phyloP scores from a whole-genome alignment of 495 filamentous ascomycete species.

The Apodospora peruviana region DNA sequence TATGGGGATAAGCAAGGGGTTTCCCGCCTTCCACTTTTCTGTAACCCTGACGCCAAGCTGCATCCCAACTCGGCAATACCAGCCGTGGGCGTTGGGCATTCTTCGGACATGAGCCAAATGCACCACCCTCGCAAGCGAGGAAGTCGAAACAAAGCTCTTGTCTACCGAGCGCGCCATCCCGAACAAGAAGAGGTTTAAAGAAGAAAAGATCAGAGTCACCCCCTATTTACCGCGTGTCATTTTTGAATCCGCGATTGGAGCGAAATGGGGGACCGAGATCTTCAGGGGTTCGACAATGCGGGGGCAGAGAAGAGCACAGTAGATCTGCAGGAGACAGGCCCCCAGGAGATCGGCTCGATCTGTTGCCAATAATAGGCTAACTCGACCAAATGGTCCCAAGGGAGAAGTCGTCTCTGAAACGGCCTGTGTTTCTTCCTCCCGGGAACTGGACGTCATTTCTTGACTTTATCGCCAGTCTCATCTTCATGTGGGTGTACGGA shows the following conservation, averaged over 20 bases:
- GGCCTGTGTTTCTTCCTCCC: constrained; percentile 6
- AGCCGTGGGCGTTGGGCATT: no score
- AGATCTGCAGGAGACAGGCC: constrained; percentile 12
- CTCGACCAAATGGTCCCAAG: constrained; percentile 3
- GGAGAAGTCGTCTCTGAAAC: constrained; percentile 8
- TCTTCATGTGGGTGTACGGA: background rate
- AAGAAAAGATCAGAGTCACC: background rate
- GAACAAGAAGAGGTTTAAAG: background rate
- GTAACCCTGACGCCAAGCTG: background rate
- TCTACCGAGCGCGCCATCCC: background rate
- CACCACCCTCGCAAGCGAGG: background rate
- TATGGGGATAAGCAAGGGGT: background rate
- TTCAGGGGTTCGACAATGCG: constrained; percentile 10
- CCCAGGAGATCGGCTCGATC: background rate
- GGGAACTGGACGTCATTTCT: constrained; percentile 8
- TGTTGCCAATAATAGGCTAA: constrained; percentile 1
- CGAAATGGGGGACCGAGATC: constrained; percentile 1
- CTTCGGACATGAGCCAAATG: no score
- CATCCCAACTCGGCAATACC: background rate
- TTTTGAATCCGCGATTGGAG: background rate
- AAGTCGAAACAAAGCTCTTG: background rate
- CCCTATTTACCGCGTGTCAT: background rate
- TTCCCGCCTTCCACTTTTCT: background rate
- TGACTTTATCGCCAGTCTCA: background rate
- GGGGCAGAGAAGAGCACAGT: background rate